Percentiles rank a stretch among this genome's conserved stretches.
These are phyloP conservation scores for Gynandropsis gynandra DNA, from an alignment of 345 rosid species.

Conservation along the genomic window DNA sequence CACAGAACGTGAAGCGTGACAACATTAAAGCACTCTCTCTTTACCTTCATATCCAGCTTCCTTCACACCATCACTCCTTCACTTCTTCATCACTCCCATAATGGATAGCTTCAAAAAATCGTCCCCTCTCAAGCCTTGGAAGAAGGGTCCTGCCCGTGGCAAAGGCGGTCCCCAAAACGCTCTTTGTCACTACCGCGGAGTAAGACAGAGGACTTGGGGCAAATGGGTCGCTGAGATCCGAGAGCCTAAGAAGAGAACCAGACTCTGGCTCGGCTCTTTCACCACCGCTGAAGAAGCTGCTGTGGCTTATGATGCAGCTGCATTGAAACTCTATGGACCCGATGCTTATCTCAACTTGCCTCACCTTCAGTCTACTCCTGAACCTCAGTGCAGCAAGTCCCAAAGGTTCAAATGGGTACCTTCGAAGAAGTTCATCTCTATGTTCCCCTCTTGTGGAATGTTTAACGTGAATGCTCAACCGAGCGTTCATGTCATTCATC, in stretches of 20 bases:
- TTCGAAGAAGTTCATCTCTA: conserved; percentile 68
- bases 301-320: conserved; percentile 92
- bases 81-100: conserved; percentile 1
- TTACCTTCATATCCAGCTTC: conserved; percentile 34
- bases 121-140: conserved; percentile 72
- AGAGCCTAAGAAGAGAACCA: conserved; percentile 83
- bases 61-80: conserved; percentile 16
- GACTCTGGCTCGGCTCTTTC: conserved; percentile 87
- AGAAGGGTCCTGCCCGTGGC: conserved; percentile 87
- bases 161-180: conserved; percentile 94
- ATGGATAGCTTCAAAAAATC: conserved; percentile 13
- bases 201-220: conserved; percentile 93
- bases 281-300: conserved; percentile 94
- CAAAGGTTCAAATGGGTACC: conserved; percentile 72
- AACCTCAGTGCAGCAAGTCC: conserved; percentile 18
- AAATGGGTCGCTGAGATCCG: conserved; percentile 98
- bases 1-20: conserved; percentile 41
- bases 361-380: conserved; percentile 45
- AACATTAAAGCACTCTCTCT: conserved; percentile 38
- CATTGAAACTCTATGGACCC: conserved; percentile 61
- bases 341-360: conserved; percentile 87
- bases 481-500: conserved; percentile 76
- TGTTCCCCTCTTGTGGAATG: conserved; percentile 80
- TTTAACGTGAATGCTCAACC: conserved; percentile 83
- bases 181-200: conserved; percentile 76